A percentile compares a stretch with the other conserved stretches of the same genome.
Evolutionary conservation across 1,139 yeast genomes (phyloP).

Genomic region (Hyphopichia wangnamkhiaoensis): DNA sequence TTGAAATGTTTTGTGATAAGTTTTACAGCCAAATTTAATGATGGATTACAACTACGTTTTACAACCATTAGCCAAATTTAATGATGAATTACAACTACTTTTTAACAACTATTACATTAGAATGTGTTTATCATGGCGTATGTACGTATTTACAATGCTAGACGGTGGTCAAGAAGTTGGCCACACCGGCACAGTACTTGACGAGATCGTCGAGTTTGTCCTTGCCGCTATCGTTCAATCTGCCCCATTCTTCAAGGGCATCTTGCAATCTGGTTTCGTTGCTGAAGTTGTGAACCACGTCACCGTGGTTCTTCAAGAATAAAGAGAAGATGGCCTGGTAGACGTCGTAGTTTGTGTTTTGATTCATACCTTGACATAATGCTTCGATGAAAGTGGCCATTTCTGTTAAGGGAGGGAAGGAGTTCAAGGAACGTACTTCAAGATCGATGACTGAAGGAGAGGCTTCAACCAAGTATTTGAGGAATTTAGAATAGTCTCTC

Average conservation of each 20-base stretch:
- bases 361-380: slow-evolving; percentile 54
- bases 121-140: too few relatives aligned
- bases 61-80: too few relatives aligned
- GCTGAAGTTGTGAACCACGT: slow-evolving; percentile 58
- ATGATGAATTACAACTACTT: too few relatives aligned
- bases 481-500: slow-evolving; percentile 49
- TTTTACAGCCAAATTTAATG: too few relatives aligned
- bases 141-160: too few relatives aligned
- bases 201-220: slow-evolving; percentile 64
- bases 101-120: too few relatives aligned
- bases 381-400: slow-evolving; percentile 66
- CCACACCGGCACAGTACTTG: slow-evolving; percentile 83
- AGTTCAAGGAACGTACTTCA: slow-evolving; percentile 78
- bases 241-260: slow-evolving; percentile 54
- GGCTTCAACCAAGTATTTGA: slow-evolving; percentile 56
- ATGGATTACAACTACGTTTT: too few relatives aligned
- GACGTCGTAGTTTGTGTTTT: slow-evolving; percentile 67
- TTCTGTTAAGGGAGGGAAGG: slow-evolving; percentile 66
- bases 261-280: slow-evolving; percentile 36
- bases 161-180: slow-evolving; percentile 55
- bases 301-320: slow-evolving; percentile 79
- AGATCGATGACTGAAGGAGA: slow-evolving; percentile 82
- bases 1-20: too few relatives aligned
- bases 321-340: slow-evolving; percentile 77
- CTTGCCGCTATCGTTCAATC: slow-evolving; percentile 41